Evolutionary conservation across 1,284 basidiomycete genomes (phyloP).

Genomic region (Acaromyces ingoldii): DNA sequence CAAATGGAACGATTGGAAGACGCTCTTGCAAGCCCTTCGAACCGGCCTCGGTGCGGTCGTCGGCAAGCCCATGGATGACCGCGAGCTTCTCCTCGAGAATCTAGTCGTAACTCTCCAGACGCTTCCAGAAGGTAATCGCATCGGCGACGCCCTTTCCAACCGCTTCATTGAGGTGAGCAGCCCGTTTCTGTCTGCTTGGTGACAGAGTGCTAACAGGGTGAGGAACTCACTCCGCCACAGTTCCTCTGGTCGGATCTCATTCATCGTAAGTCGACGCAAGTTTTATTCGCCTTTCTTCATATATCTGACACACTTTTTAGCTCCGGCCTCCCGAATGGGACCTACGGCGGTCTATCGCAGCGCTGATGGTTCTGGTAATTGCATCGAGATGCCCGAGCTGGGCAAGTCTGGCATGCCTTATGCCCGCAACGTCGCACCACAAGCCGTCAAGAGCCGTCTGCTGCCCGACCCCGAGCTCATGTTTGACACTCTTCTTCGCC

Average conservation of each 20-base stretch:
- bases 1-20: too few species aligned
- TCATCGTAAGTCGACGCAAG: constrained; percentile 2
- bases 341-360: constrained; percentile 34
- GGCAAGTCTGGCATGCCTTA: constrained; percentile 71
- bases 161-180: constrained; percentile 18
- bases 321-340: constrained; percentile 63
- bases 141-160: constrained; percentile 3
- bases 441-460: constrained; percentile 8
- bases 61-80: constrained; percentile 29
- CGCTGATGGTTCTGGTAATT: constrained; percentile 59
- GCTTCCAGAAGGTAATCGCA: constrained; percentile 23
- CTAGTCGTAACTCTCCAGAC: constrained; percentile 26
- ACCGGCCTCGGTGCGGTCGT: too few species aligned
- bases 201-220: background rate
- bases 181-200: background rate
- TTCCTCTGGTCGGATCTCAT: constrained; percentile 1
- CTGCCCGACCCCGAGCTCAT: constrained; percentile 55
- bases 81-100: constrained; percentile 37
- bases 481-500: constrained; percentile 11
- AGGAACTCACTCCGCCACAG: background rate
- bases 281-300: background rate
- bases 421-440: constrained; percentile 66
- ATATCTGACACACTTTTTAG: background rate
- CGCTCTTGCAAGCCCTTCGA: too few species aligned
- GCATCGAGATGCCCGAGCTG: constrained; percentile 64